A percentile compares a stretch with the other conserved stretches of the same genome.
Conservation (phyloP, 2,329 filamentous ascomycete species). For the Parascedosporium putredinis region DNA sequence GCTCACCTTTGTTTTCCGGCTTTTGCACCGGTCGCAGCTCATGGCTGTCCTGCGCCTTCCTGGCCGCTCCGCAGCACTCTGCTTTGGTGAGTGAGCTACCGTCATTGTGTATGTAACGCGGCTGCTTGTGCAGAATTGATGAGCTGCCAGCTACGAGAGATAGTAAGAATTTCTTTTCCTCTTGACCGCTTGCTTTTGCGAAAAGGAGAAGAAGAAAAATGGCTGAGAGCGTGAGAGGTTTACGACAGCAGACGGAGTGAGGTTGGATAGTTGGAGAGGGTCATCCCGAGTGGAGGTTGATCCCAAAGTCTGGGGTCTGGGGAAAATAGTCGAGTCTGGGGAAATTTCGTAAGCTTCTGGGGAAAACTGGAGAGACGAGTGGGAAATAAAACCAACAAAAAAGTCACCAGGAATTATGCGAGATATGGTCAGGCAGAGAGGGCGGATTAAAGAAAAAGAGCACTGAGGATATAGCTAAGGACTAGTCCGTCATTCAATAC, state of each 20-base stretch:
- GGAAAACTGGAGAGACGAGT: background rate
- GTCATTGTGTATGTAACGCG: background rate
- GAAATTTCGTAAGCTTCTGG: background rate
- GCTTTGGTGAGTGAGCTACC: background rate
- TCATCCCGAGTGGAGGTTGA: background rate
- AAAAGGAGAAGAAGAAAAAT: too few relatives aligned
- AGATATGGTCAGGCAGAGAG: too few relatives aligned
- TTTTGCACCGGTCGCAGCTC: constrained; percentile 21
- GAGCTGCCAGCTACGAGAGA: background rate
- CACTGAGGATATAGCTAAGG: too few relatives aligned
- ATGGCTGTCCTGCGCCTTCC: constrained; percentile 17
- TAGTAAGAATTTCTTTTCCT: too few relatives aligned
- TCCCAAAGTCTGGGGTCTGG: background rate
- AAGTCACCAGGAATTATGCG: too few relatives aligned
- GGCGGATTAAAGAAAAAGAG: too few relatives aligned
- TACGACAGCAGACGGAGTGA: background rate
- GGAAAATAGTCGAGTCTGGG: background rate
- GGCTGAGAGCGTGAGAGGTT: too few relatives aligned
- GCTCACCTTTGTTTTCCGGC: constrained; percentile 18
- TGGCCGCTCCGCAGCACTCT: constrained; percentile 4
- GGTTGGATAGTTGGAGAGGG: background rate
- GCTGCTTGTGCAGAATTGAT: background rate
- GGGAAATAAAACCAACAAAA: too few relatives aligned
- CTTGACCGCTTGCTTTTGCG: too few relatives aligned
- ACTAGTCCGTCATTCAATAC: too few relatives aligned